Base-by-base conservation (phyloP, 2,329 filamentous ascomycete species). In the Phaeosphaeriaceae sp. region DNA sequence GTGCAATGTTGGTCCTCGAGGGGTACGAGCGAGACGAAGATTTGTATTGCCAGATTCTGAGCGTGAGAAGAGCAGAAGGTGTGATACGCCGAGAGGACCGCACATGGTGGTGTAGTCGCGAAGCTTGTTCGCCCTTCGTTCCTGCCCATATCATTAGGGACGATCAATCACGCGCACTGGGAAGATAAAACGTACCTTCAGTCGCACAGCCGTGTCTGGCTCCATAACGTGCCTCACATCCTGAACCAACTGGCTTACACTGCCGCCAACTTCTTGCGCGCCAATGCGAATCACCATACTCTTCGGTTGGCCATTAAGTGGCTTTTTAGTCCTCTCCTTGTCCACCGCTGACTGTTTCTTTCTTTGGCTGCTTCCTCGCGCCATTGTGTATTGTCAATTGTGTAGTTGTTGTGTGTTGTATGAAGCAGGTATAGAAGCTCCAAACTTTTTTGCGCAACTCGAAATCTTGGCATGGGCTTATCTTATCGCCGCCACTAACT, bases 261-360 rank as follows among this genome's bases (percentile, higher is more conserved):
- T 96, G 51, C 90, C 85, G 49, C 94, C 94, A 43, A 99, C 91
- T 71, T 97, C 90, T 66, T 92, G 89, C 63, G 92, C 93, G 64
- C 94, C 94, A 66, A 97, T 92, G 62, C 94, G 90, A 74, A 99
- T 96, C 50, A 99, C 93, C 93, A 99, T 97, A 72, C 89, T 95
- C 81, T 97, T 97, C 28, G 94, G 94, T 42, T 86, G 82, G 58
- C 86, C 85, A 44, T 83, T 80, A 50, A 79, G 81, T 18, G 86
- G 83, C 74, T 86, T 85, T 73, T 87, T 85, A 13, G 61, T 50
- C 26, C 58, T 55, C 45, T 64, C 55, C 61, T 71, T 71, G 54
- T 72, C 69, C 35, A 54, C 40, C 4, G 50, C 60, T 16, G 69
- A 71, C 67, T 72, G 69, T 59, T 68, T 70, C 49, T 63, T 65